A percentile compares a stretch with the other conserved stretches of the same genome.
These are phyloP conservation scores for Crithidia thermophila DNA, from an alignment of 208 protist species.

Conservation along the genomic window DNA sequence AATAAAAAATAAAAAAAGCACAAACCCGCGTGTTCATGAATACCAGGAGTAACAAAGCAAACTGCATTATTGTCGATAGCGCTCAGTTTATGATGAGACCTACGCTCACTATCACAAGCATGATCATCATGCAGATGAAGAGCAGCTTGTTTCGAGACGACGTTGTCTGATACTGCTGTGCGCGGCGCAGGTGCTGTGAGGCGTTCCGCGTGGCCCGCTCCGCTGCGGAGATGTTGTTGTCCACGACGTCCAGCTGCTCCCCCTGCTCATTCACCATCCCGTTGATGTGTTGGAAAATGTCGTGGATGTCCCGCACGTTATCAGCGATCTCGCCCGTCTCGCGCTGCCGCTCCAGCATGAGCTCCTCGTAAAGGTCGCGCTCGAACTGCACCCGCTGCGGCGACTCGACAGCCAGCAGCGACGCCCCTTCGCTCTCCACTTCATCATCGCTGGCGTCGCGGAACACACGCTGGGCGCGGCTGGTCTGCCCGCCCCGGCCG, in stretches of 20 bases:
- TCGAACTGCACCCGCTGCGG: conserved; percentile 73
- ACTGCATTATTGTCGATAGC: background rate
- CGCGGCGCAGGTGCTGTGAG: conserved; percentile 60
- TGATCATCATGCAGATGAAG: conserved; percentile 60
- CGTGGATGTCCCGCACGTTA: conserved; percentile 85
- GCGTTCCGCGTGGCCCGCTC: conserved; percentile 73
- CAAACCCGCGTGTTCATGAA: background rate
- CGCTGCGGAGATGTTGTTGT: conserved; percentile 58
- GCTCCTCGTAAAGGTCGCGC: conserved; percentile 77
- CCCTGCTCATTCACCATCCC: conserved; percentile 85
- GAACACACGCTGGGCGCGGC: conserved; percentile 10
- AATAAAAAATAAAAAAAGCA: no score
- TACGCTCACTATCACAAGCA: conserved; percentile 45
- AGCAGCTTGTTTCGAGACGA: conserved; percentile 61
- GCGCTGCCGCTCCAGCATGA: conserved; percentile 78
- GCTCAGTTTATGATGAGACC: conserved; percentile 27
- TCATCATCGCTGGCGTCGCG: conserved; percentile 42
- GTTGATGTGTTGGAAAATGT: conserved; percentile 89
- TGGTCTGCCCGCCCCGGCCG: conserved; percentile 37
- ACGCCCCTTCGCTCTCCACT: conserved; percentile 26
- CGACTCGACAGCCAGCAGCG: conserved; percentile 12
- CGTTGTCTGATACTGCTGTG: conserved; percentile 60
- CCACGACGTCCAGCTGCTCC: conserved; percentile 69
- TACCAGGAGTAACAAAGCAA: background rate
- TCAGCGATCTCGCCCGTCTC: conserved; percentile 88